Percentiles rank a stretch among this genome's conserved stretches.
These are phyloP conservation scores for Suillus paluster DNA, from an alignment of 768 basidiomycete species.

Conservation along the genomic window DNA sequence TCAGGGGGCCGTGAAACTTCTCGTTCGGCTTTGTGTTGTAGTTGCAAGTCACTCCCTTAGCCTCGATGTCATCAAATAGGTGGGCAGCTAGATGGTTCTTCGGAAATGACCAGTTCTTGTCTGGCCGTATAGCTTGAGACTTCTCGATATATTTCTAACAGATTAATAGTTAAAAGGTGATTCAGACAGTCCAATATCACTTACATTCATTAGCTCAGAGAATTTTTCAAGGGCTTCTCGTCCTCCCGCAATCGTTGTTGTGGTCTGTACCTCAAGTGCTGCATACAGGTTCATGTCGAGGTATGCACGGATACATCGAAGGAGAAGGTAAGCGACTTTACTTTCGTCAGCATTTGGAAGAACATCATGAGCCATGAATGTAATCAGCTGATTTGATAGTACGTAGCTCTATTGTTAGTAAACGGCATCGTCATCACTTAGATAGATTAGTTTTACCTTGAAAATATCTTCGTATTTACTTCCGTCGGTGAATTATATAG, in stretches of 20 bases:
- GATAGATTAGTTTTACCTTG: constrained; percentile 16
- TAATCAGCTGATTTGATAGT: no score
- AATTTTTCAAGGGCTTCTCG: constrained; percentile 22
- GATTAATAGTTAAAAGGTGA: background rate
- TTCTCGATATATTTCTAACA: constrained; percentile 5
- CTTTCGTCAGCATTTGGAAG: constrained; percentile 12
- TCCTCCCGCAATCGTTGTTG: constrained; percentile 26
- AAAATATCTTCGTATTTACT: constrained; percentile 41
- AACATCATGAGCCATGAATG: constrained; percentile 22
- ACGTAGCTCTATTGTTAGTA: no score
- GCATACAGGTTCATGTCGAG: constrained; percentile 33
- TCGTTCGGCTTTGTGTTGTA: constrained; percentile 39
- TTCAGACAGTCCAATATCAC: background rate
- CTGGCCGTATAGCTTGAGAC: background rate
- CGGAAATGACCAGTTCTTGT: constrained; percentile 37
- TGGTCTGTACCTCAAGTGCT: constrained; percentile 35
- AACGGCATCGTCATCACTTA: no score
- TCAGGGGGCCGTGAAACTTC: constrained; percentile 20
- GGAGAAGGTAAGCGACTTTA: constrained; percentile 26
- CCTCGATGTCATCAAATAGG: constrained; percentile 34
- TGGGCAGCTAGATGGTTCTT: constrained; percentile 38
- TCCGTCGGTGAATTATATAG: constrained; percentile 37
- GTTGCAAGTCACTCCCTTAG: constrained; percentile 34
- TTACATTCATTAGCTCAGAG: constrained; percentile 25
- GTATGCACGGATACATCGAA: constrained; percentile 35